Percentiles rank a stretch among this genome's conserved stretches.
These are phyloP conservation scores for Gossypium longicalyx DNA, from an alignment of 345 rosid genomes.

Conservation along the genomic window DNA sequence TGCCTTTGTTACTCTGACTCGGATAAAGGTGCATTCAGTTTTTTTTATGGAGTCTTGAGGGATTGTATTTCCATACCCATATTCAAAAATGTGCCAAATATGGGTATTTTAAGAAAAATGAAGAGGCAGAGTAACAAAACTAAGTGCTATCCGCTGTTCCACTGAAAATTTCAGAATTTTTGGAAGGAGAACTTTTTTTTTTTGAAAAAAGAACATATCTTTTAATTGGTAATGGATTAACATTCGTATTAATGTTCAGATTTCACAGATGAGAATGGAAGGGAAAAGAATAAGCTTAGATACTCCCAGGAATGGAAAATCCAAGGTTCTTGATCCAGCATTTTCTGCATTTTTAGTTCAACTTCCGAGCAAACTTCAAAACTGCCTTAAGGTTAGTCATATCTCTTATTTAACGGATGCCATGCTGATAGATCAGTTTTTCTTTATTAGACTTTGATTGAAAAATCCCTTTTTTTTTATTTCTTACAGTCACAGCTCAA, in stretches of 20 bases:
- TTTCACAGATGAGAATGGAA: conserved; percentile 35
- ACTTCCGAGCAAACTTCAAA: conserved; percentile 51
- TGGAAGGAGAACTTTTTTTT: not conserved
- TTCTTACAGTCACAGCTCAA: conserved; percentile 48
- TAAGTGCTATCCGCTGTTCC: not conserved
- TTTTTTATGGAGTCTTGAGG: not conserved
- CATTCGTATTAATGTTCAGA: conserved; percentile 15
- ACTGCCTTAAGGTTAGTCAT: conserved; percentile 45
- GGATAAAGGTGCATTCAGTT: not conserved
- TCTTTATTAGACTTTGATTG: not conserved
- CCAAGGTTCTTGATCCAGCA: conserved; percentile 52
- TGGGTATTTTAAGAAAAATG: not conserved
- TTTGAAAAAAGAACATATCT: not conserved
- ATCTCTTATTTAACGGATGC: not conserved
- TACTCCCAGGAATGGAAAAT: conserved; percentile 23
- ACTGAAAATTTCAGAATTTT: not conserved
- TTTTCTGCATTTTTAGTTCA: conserved; percentile 42
- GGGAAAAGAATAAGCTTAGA: conserved; percentile 24
- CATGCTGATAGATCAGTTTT: not conserved
- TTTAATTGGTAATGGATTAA: conserved; percentile 2
- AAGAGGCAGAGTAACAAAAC: not conserved
- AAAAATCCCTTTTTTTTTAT: not conserved
- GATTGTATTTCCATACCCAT: not conserved
- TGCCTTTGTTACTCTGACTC: not conserved
- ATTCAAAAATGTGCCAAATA: not conserved